Base-by-base conservation (phyloP, 2,329 filamentous ascomycete genomes). In the Cytospora piceicola region DNA sequence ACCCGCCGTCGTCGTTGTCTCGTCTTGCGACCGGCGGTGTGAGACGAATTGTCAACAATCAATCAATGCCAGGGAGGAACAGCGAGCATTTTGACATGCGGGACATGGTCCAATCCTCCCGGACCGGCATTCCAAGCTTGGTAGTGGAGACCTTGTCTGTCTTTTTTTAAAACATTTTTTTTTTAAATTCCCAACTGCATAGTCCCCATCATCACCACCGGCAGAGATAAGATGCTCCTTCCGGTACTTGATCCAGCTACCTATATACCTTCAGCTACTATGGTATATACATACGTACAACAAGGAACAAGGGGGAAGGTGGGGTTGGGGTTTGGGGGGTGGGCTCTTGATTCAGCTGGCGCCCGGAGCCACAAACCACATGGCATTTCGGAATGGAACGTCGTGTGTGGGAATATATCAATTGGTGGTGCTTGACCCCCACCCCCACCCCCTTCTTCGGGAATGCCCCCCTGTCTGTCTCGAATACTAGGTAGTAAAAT, bases 321-420 rank as follows among this genome's bases (percentile, higher is more conserved):
- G 15, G 36, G 15, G n/a, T n/a, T n/a, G n/a, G n/a, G n/a, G n/a
- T n/a, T n/a, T n/a, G 34, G 14, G 34, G 34, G 34, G 34, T 11
- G 9, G 9, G 17, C 42, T 22, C 20, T 46, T 9, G 22, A 46
- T 46, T n/a, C 42, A 46, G 42, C 42, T 46, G 20, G 20, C n/a
- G 32, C 32, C 32, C 8, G 32, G 32, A 5, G 36, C 39, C 24
- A 58, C 20, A 24, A 58, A 56, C 60, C 60, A 62, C 60, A 62
- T 62, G 60, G 60, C 52, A 62, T 54, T 42, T 36, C 60, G 32
- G 53, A 30, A 20, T n/a, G 32, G n/a, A 62, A 56, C 36, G 49
- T 34, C 8, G 52, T 61, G 59, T 55, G 59, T 29, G 32, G 32
- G 6, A 34, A 3, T 9, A 32, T 32, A 9, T 4, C 5, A 4